Conservation (phyloP, 768 basidiomycete genomes). For the Chalciporus chontae region DNA sequence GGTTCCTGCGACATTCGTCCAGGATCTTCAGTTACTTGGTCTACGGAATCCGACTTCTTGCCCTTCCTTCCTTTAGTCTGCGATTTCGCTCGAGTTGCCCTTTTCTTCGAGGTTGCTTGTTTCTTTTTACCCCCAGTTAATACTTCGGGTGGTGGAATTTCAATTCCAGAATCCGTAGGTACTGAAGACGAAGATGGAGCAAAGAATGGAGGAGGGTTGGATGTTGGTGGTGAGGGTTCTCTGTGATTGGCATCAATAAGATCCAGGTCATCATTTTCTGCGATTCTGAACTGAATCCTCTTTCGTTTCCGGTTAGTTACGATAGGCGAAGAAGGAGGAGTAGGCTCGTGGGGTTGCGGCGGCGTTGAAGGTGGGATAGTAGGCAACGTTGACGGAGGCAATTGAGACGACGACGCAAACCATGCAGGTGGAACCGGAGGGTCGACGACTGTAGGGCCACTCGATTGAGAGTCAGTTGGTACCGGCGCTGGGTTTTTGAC, state of each 20-base stretch:
- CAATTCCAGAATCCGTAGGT: conserved; percentile 25
- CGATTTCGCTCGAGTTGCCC: conserved; percentile 20
- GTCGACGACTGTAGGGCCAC: conserved; percentile 3
- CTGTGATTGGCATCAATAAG: background rate
- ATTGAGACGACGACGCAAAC: conserved; percentile 27
- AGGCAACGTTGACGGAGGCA: conserved; percentile 32
- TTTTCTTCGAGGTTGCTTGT: conserved; percentile 13
- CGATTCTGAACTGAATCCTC: conserved; percentile 10
- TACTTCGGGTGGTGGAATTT: conserved; percentile 20
- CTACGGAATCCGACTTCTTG: conserved; percentile 24
- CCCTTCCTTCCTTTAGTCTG: conserved; percentile 26
- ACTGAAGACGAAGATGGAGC: conserved; percentile 41
- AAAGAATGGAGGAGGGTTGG: conserved; percentile 44
- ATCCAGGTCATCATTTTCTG: conserved; percentile 15
- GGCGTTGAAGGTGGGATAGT: conserved; percentile 24
- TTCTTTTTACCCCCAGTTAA: conserved; percentile 11
- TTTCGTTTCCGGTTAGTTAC: conserved; percentile 25
- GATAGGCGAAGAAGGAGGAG: conserved; percentile 25
- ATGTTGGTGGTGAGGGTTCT: background rate
- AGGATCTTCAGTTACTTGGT: conserved; percentile 7
- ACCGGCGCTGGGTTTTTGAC: conserved; percentile 10
- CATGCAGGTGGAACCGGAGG: conserved; percentile 34
- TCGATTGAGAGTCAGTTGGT: conserved; percentile 18
- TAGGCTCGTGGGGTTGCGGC: conserved; percentile 19
- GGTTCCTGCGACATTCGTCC: conserved; percentile 1